Base-by-base conservation (phyloP, 768 basidiomycete species). In the Sporobolomyces phaffii region DNA sequence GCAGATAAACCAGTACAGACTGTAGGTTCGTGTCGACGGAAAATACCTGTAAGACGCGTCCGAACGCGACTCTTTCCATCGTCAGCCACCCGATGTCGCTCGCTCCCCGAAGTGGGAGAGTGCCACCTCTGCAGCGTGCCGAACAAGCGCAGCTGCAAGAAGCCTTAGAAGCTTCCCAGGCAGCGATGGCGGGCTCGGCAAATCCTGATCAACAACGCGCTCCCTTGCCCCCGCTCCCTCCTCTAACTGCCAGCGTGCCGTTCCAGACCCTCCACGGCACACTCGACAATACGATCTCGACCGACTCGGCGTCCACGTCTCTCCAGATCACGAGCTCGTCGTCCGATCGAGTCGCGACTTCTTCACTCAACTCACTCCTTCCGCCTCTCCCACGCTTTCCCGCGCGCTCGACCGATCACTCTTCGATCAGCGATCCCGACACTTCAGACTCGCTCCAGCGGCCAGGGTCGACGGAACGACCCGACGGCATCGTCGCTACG, bases 251-350 rank as follows among this genome's bases (percentile, higher is more conserved):
- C 54, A 29, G 24, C 14, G 18, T 40, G 15, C 54, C 54, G 4
- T 56, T 56, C 54, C 54, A 56, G 40, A 56, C 40, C 3, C 40
- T 56, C n/a, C 54, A 56, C 54, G 54, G 54, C 33, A 56, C 54
- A 3, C 54, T 56, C 9, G 40, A 56, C 24, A 56, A 56, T 26
- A 56, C 54, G 10, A 36, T 20, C 24, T 41, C 54, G 26, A 5
- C 38, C 36, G 51, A 15, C 44, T 45, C 44, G 44, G 44, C 11
- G 17, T 40, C 38, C 9, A 29, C 38, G 3, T 13, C 38, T 31
- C 54, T 56, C 26, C 8, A 26, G n/a, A 5, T 28, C 26, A 43
- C 54, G 22, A 56, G 38, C 18, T 56, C 54, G 24, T 41, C 54
- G 5, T n/a, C n/a, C n/a, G 54, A 56, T 56, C 54, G 29, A 29